Percentiles rank a stretch among this genome's conserved stretches.
These are phyloP conservation scores for Elsinoe batatas DNA, from an alignment of 2,329 filamentous ascomycete genomes.

Conservation along the genomic window DNA sequence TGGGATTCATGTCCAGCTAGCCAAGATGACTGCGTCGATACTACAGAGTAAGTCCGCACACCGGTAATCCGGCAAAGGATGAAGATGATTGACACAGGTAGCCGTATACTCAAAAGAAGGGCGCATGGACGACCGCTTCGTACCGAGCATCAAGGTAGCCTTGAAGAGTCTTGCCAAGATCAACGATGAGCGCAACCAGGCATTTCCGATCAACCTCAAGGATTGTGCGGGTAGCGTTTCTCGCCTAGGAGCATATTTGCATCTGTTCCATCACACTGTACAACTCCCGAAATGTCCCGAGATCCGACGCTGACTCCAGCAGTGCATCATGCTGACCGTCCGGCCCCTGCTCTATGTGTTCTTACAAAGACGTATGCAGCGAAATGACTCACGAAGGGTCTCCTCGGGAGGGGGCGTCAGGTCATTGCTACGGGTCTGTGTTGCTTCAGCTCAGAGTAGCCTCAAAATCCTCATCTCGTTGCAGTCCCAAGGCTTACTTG, in stretches of 20 bases:
- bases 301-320: slow-evolving; percentile 12
- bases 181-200: slow-evolving; percentile 18
- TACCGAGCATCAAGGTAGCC: slow-evolving; percentile 19
- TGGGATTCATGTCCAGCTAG: slow-evolving; percentile 39
- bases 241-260: slow-evolving; percentile 19
- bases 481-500: slow-evolving; percentile 13
- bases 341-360: slow-evolving; percentile 38
- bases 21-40: slow-evolving; percentile 36
- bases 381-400: background rate
- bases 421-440: slow-evolving; percentile 14
- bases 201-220: slow-evolving; percentile 16
- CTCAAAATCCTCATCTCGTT: slow-evolving; percentile 14
- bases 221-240: slow-evolving; percentile 17
- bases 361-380: background rate
- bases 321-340: slow-evolving; percentile 22
- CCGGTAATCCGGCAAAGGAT: too few relatives aligned
- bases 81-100: slow-evolving; percentile 13
- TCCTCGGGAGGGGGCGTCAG: slow-evolving; percentile 13
- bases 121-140: slow-evolving; percentile 17
- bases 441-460: slow-evolving; percentile 15
- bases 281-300: slow-evolving; percentile 5
- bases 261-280: slow-evolving; percentile 20
- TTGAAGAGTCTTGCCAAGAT: slow-evolving; percentile 18
- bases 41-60: slow-evolving; percentile 37
- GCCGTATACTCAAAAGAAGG: slow-evolving; percentile 20